These are phyloP conservation scores for Bimuria novae-zelandiae DNA, from an alignment of 2,329 filamentous ascomycete species.

Conservation along the genomic window DNA sequence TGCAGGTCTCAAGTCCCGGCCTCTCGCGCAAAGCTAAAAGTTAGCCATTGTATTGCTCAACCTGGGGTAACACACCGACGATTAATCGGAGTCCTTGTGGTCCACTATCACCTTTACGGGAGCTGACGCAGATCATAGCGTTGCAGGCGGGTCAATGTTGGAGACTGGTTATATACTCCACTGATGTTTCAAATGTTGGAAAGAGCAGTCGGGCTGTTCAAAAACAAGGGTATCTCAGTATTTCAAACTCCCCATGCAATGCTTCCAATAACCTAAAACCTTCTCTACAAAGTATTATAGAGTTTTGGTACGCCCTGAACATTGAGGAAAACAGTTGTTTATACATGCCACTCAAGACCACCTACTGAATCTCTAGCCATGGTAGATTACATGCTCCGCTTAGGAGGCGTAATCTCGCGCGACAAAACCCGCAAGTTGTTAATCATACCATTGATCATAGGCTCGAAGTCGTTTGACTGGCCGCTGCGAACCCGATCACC, in stretches of 20 bases:
- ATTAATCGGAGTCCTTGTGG: too few relatives aligned
- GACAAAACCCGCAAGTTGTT: conserved; percentile 61
- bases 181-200: too few relatives aligned
- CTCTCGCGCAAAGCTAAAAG: not conserved
- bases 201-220: too few relatives aligned
- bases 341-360: too few relatives aligned
- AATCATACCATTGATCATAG: conserved; percentile 73
- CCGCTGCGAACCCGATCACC: conserved; percentile 63
- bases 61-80: not conserved
- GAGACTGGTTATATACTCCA: too few relatives aligned
- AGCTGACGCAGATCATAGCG: not conserved
- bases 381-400: not conserved
- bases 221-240: conserved; percentile 36
- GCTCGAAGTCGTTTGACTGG: conserved; percentile 53
- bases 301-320: too few relatives aligned
- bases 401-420: conserved; percentile 37
- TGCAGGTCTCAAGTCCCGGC: too few relatives aligned
- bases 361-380: too few relatives aligned
- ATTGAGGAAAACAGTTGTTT: too few relatives aligned
- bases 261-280: conserved; percentile 3
- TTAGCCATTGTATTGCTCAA: not conserved
- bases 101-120: too few relatives aligned
- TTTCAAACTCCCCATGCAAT: conserved; percentile 6
- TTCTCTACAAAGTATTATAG: not conserved
- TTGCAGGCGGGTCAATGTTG: too few relatives aligned